Evolutionary conservation across 2,329 filamentous ascomycete genomes (phyloP).

Genomic region (Ophiostoma ulmi): DNA sequence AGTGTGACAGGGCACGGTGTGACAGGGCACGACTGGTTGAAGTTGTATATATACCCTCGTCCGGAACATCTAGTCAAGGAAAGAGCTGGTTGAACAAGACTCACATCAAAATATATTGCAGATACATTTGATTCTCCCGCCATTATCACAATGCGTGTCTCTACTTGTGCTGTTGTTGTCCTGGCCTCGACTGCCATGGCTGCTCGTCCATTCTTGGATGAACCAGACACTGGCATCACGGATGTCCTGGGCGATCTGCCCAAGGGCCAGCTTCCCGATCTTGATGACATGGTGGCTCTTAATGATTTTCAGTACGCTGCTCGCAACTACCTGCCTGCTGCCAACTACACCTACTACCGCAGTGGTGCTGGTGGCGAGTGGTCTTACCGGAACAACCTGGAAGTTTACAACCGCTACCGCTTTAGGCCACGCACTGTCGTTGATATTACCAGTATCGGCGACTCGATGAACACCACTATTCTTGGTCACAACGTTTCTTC

Average conservation of each 20-base stretch:
- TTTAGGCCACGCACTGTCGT: conserved; percentile 10
- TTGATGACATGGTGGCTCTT: conserved; percentile 12
- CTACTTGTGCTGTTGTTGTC: neutral
- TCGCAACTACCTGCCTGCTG: conserved; percentile 2
- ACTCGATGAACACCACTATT: conserved; percentile 7
- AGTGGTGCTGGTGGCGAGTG: conserved; percentile 8
- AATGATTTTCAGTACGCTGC: conserved; percentile 12
- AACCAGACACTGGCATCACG: conserved; percentile 4
- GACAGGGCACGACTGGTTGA: too few species aligned
- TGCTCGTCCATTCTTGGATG: conserved; percentile 9
- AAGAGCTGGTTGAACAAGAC: neutral
- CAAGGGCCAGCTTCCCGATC: conserved; percentile 4
- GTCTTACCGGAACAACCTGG: conserved; percentile 9
- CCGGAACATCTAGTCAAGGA: neutral
- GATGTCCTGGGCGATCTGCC: neutral
- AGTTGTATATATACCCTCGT: neutral
- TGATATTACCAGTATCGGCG: conserved; percentile 1
- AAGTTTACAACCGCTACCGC: conserved; percentile 10
- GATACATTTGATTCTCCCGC: neutral
- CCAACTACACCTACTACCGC: conserved; percentile 14
- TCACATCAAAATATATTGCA: neutral
- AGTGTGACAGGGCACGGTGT: neutral
- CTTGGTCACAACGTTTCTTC: conserved; percentile 4
- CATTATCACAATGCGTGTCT: neutral
- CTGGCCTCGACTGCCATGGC: conserved; percentile 2